phyloP scores from a whole-genome alignment of 2,329 filamentous ascomycete species.

The Fusarium buharicum region DNA sequence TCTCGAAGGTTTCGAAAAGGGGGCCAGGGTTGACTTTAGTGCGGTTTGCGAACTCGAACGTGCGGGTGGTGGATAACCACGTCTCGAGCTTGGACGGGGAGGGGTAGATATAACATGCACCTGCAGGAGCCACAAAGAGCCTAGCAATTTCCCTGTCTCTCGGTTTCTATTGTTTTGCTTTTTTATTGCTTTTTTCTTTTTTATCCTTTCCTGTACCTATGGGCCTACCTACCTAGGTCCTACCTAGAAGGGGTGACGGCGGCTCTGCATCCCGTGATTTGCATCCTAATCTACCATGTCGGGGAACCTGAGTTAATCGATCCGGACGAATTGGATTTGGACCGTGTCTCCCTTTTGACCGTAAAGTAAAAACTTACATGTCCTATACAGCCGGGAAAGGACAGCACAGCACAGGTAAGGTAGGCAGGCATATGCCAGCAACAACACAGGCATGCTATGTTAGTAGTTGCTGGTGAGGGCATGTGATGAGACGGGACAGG shows the following conservation, averaged over 20 bases:
- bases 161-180: too few species aligned
- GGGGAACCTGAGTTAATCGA: slow-evolving; percentile 39
- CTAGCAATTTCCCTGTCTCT: slow-evolving; percentile 25
- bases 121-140: slow-evolving; percentile 2
- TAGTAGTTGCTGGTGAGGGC: slow-evolving; percentile 11
- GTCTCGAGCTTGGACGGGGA: background rate
- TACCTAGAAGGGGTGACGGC: background rate
- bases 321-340: slow-evolving; percentile 46
- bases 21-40: slow-evolving; percentile 40
- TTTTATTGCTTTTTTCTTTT: slow-evolving; percentile 5
- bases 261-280: slow-evolving; percentile 40
- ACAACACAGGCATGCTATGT: background rate
- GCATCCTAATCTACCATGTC: slow-evolving; percentile 38
- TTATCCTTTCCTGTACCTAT: background rate
- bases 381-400: background rate
- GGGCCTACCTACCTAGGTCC: too few species aligned
- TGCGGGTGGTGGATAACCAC: slow-evolving; percentile 26
- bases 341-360: slow-evolving; percentile 27
- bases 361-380: slow-evolving; percentile 31
- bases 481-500: background rate
- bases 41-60: slow-evolving; percentile 39
- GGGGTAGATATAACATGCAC: slow-evolving; percentile 15
- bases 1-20: slow-evolving; percentile 49
- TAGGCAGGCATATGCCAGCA: slow-evolving; percentile 1
- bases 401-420: background rate